These are phyloP conservation scores for Rosellinia necatrix DNA, from an alignment of 2,329 filamentous ascomycete genomes.

Conservation along the genomic window DNA sequence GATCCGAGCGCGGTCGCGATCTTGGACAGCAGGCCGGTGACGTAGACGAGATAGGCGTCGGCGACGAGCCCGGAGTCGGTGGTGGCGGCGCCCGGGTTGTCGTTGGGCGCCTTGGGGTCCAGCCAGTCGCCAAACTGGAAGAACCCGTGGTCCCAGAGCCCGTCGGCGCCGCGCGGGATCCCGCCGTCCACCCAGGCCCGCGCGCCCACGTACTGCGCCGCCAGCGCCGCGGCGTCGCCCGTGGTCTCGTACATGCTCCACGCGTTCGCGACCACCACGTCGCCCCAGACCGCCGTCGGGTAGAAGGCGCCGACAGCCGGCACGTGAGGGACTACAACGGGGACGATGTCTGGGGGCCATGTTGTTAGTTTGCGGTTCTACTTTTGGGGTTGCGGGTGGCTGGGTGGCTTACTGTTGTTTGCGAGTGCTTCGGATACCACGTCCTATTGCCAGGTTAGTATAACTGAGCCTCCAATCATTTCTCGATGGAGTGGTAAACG, in stretches of 20 bases:
- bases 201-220: conserved; percentile 47
- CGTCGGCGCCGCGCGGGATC: conserved; percentile 40
- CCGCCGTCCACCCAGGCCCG: conserved; percentile 47
- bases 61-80: conserved; percentile 50
- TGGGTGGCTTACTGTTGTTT: conserved; percentile 30
- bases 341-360: conserved; percentile 33
- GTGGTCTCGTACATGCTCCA: conserved; percentile 48
- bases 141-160: conserved; percentile 46
- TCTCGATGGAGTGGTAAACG: background rate
- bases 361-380: conserved; percentile 5
- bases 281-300: conserved; percentile 49
- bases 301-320: conserved; percentile 30
- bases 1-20: conserved; percentile 43
- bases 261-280: conserved; percentile 47
- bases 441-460: conserved; percentile 40
- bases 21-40: conserved; percentile 45
- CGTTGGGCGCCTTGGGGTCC: conserved; percentile 50
- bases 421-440: conserved; percentile 43
- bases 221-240: conserved; percentile 44
- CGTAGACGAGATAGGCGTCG: conserved; percentile 52
- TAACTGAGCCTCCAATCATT: background rate
- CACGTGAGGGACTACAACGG: conserved; percentile 39
- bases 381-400: background rate
- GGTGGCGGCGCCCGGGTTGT: conserved; percentile 45
- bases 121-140: conserved; percentile 55